Conservation (phyloP, 257 asterid species). For the Solanum rostratum region DNA sequence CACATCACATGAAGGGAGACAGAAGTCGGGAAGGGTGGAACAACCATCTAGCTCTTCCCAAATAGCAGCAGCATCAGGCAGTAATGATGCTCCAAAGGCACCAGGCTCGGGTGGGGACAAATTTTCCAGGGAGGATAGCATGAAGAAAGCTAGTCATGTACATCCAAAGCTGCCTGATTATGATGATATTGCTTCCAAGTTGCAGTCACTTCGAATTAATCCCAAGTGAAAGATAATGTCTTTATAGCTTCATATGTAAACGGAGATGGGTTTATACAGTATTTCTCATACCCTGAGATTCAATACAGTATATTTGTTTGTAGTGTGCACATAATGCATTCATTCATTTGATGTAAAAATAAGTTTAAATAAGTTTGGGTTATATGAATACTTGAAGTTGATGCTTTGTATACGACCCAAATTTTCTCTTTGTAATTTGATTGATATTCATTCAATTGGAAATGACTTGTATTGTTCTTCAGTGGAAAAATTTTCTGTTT, state of each 20-base stretch:
- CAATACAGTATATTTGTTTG: neutral
- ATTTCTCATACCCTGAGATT: neutral
- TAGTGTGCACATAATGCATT: neutral
- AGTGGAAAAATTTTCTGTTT: neutral
- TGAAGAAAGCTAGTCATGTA: constrained; percentile 65
- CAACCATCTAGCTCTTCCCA: constrained; percentile 12
- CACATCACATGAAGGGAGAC: constrained; percentile 8
- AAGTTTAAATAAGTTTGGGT: neutral
- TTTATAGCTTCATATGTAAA: neutral
- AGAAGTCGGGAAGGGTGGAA: constrained; percentile 19
- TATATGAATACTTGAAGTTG: neutral
- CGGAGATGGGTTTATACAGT: neutral
- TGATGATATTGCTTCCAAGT: constrained; percentile 33
- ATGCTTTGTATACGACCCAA: neutral
- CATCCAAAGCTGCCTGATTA: constrained; percentile 93
- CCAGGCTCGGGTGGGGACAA: constrained; percentile 10
- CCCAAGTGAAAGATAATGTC: constrained; percentile 8
- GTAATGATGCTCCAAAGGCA: constrained; percentile 16
- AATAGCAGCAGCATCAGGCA: constrained; percentile 9
- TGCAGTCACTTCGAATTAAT: constrained; percentile 39
- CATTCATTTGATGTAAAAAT: neutral
- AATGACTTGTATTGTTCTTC: neutral
- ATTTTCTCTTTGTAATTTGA: neutral
- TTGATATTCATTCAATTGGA: neutral
- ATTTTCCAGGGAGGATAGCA: constrained; percentile 22